These are phyloP conservation scores for Pezicula carpinea DNA, from an alignment of 2,329 filamentous ascomycete genomes.

Conservation along the genomic window DNA sequence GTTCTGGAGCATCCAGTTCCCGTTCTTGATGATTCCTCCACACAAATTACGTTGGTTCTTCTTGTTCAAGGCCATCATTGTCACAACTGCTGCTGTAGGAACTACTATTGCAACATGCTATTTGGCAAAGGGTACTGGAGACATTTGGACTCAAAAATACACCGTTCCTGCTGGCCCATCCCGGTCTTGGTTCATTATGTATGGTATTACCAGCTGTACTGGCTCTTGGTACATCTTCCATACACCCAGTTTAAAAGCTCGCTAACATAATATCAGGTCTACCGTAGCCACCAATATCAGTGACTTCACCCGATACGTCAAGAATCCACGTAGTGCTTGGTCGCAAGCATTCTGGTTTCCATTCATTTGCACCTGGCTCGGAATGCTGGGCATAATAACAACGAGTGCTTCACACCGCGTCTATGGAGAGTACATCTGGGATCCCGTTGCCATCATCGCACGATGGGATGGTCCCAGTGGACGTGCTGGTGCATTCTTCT, in stretches of 20 bases:
- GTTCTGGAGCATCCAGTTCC: conserved; percentile 22
- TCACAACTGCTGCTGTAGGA: conserved; percentile 10
- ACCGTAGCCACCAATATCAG: conserved; percentile 23
- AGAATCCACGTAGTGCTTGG: conserved; percentile 16
- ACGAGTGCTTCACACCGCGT: conserved; percentile 26
- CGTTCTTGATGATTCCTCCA: conserved; percentile 45
- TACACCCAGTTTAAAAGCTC: neutral
- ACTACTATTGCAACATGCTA: conserved; percentile 20
- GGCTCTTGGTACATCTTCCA: conserved; percentile 15
- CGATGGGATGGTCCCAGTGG: conserved; percentile 22
- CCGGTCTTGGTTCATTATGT: conserved; percentile 23
- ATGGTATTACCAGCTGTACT: conserved; percentile 18
- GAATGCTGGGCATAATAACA: conserved; percentile 26
- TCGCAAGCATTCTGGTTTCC: conserved; percentile 25
- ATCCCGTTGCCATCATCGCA: conserved; percentile 21
- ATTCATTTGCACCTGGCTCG: conserved; percentile 20
- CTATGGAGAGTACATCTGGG: conserved; percentile 28
- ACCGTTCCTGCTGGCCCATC: conserved; percentile 11
- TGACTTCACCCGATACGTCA: conserved; percentile 27
- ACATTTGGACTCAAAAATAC: conserved; percentile 21
- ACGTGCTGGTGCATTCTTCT: conserved; percentile 28
- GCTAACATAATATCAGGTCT: neutral
- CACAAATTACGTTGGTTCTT: conserved; percentile 46
- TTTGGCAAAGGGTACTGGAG: conserved; percentile 18
- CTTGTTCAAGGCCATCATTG: conserved; percentile 38